A percentile compares a stretch with the other conserved stretches of the same genome.
phyloP scores from a whole-genome alignment of 345 rosid genomes.

The Physaria fendleri region DNA sequence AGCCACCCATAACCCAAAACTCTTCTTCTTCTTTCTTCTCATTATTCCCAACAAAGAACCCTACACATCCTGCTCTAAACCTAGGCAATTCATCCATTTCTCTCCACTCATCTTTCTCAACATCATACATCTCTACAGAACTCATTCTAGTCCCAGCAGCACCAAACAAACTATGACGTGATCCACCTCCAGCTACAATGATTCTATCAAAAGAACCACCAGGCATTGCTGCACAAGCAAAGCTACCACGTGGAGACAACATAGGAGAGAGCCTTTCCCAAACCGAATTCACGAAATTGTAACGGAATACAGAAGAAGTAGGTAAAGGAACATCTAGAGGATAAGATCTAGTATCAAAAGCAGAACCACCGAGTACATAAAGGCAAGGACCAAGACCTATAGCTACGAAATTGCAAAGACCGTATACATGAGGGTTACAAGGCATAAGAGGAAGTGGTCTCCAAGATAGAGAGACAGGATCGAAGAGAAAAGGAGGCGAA shows the following conservation, averaged over 20 bases:
- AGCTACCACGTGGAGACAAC: conserved; percentile 84
- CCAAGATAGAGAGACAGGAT: conserved; percentile 63
- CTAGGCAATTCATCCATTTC: conserved; percentile 60
- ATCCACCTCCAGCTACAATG: conserved; percentile 86
- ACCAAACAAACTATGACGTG: conserved; percentile 67
- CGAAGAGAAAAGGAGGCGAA: conserved; percentile 72
- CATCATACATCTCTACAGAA: conserved; percentile 71
- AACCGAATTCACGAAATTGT: conserved; percentile 38
- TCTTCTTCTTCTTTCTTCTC: conserved; percentile 41
- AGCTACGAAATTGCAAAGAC: conserved; percentile 84
- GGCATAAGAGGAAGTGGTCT: conserved; percentile 69
- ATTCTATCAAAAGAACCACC: conserved; percentile 37
- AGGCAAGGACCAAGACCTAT: conserved; percentile 52
- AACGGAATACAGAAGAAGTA: conserved; percentile 60
- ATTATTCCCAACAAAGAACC: conserved; percentile 43
- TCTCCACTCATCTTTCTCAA: conserved; percentile 65
- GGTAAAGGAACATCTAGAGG: conserved; percentile 84
- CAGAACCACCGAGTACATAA: conserved; percentile 83
- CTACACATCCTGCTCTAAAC: conserved; percentile 82
- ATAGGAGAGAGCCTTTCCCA: conserved; percentile 78
- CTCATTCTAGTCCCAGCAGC: conserved; percentile 87
- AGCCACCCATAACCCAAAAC: conserved; percentile 99
- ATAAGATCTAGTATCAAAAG: conserved; percentile 74
- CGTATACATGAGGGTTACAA: conserved; percentile 71
- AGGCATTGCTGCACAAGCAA: conserved; percentile 61